Percentiles rank a stretch among this genome's conserved stretches.
phyloP scores from a whole-genome alignment of 768 basidiomycete genomes.

The Boletus subparvulus region DNA sequence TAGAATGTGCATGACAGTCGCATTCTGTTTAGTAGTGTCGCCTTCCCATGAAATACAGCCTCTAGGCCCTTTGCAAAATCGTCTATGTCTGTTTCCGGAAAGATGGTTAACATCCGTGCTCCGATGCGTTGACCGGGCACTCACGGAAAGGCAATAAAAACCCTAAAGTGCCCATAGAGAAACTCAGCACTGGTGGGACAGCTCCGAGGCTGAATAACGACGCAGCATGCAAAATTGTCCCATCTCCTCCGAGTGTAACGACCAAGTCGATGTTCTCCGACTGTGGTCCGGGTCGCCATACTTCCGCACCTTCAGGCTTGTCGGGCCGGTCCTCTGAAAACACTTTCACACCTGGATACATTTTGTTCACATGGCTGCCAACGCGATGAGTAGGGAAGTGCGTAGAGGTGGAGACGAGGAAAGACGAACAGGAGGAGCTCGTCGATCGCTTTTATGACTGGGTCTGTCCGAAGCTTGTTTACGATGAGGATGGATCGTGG shows the following conservation, averaged over 20 bases:
- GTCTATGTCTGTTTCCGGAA: conserved; percentile 67
- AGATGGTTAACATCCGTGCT: background rate
- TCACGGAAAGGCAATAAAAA: conserved; percentile 92
- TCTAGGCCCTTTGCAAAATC: conserved; percentile 79
- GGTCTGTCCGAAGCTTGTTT: conserved; percentile 77
- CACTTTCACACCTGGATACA: conserved; percentile 60
- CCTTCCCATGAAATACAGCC: conserved; percentile 75
- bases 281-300: conserved; percentile 57
- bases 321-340: conserved; percentile 67
- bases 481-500: conserved; percentile 72
- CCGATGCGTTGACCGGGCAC: conserved; percentile 28
- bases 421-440: conserved; percentile 63
- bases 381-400: background rate
- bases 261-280: conserved; percentile 78
- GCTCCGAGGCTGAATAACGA: conserved; percentile 88
- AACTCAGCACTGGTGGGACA: conserved; percentile 79
- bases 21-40: conserved; percentile 87
- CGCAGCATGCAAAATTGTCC: conserved; percentile 91
- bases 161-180: conserved; percentile 80
- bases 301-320: conserved; percentile 60
- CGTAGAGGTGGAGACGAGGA: background rate
- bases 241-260: conserved; percentile 91
- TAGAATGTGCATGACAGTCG: conserved; percentile 81
- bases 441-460: conserved; percentile 74
- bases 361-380: conserved; percentile 53